Base-by-base conservation (phyloP, 805 yeast genomes). In the Diddensiella santjacobensis region DNA sequence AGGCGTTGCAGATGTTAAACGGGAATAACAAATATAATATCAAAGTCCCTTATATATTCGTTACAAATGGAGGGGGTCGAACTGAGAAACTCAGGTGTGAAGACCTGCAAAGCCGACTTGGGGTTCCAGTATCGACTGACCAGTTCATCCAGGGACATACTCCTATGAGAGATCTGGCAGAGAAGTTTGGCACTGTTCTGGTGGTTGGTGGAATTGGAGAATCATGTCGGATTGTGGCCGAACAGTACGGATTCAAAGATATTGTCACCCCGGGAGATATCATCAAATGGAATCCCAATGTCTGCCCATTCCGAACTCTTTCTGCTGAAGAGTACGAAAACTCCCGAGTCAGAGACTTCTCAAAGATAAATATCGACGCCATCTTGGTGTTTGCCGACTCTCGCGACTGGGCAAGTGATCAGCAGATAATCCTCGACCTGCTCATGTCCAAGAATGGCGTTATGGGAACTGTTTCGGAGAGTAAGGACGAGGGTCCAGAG, bases 141-240 rank as follows among this genome's bases (percentile, higher is more conserved):
- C 96, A 88, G 69, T 84, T 88, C 50, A 84, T 88, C 58, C 96
- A 88, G 67, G 95, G 96, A 52, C 96, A 88, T 67, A 88, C 96
- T 1, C 96, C 96, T 29, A 88, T 88, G 93, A 82, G 79, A 58
- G 95, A 86, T 60, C 73, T 87, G 61, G 85, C 83, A 11, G 77
- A 75, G 24, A 71, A 75, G 13, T 80, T 82, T 66, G 71, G 83
- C 49, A 84, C 84, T 48, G 95, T 88, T 3, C 70, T 88, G 40
- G 95, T 88, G 46, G 88, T 88, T 45, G 96, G 96, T 54, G 96
- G 96, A 56, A 80, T 85, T 22, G 89, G 93, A 40, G 88, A 87
- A 56, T 80, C 82, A 10, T 87, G 96, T 62, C 76, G 93, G 55
- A 75, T 83, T 53, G 90, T 87, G 45, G 96, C 96, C 22, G 79